Base-by-base conservation (phyloP, 768 basidiomycete genomes). In the Auricularia cornea region DNA sequence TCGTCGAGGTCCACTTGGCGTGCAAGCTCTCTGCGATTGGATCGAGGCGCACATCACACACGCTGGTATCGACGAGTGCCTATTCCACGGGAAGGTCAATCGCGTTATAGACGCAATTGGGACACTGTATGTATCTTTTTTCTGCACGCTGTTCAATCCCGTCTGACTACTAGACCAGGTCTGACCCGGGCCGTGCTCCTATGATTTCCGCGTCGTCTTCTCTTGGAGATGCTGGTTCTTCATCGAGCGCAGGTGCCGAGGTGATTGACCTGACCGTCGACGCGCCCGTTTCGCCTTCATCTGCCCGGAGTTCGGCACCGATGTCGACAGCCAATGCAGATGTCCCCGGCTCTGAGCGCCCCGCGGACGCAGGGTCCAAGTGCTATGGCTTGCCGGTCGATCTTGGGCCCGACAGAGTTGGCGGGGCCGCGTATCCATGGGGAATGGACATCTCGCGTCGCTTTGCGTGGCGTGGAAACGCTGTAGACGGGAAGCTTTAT, bases 401-500 rank as follows among this genome's bases (percentile, higher is more conserved):
- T n/a, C 29, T 64, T 33, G 63, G 51, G 14, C 3, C 31, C 3
- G 64, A 60, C 60, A 23, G 52, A 5, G 64, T n/a, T 32, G 64
- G 60, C 20, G 59, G 64, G 33, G 35, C 60, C 23, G 60, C 66
- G 32, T 68, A 68, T 60, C 67, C 64, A 8, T 68, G 68, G 57
- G 64, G 63, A 31, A 41, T 68, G 14, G 64, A 68, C 35, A 51
- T 41, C 28, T 26, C 8, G 3, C 41, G 48, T 56, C 41, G 44
- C 30, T 52, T 60, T 18, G 67, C 63, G 3, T 68, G 67, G 67
- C 56, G 61, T 44, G 65, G 41, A 29, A 23, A 51, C 11, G 44
- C 62, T 30, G 41, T 51, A 2, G 30, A 64, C 14, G 61, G 59
- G 41, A 54, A 28, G 32, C 29, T 68, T 12, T 23, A n/a, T 10